A percentile compares a stretch with the other conserved stretches of the same genome.
Evolutionary conservation across 2,329 filamentous ascomycete species (phyloP).

Genomic region (Cladosporium phlei): DNA sequence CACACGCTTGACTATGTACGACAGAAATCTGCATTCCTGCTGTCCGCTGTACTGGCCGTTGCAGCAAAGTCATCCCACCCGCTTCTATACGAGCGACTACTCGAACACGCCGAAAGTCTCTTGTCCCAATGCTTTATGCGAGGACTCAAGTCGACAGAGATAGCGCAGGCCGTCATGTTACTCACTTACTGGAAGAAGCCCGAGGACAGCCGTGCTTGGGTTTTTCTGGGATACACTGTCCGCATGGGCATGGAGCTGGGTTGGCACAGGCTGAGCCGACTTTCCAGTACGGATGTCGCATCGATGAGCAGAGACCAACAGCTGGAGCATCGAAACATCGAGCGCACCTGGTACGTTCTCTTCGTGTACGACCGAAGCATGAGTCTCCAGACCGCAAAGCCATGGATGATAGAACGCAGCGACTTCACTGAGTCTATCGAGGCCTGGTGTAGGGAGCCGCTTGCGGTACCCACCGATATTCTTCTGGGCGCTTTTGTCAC

Average conservation of each 20-base stretch:
- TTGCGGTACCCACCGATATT: conserved; percentile 33
- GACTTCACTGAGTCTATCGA: conserved; percentile 36
- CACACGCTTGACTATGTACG: conserved; percentile 38
- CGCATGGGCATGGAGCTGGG: conserved; percentile 39
- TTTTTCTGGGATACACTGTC: conserved; percentile 38
- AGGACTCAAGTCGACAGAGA: conserved; percentile 37
- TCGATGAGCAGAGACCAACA: too few relatives aligned
- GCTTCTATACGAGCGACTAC: conserved; percentile 27
- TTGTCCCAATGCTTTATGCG: conserved; percentile 29
- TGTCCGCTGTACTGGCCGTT: conserved; percentile 33
- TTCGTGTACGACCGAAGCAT: conserved; percentile 26
- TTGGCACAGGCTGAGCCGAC: conserved; percentile 33
- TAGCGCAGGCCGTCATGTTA: conserved; percentile 37
- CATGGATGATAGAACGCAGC: conserved; percentile 40
- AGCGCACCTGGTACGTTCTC: background rate
- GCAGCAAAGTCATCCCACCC: conserved; percentile 37
- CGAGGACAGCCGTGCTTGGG: conserved; percentile 39
- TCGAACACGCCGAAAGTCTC: conserved; percentile 30
- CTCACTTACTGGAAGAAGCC: conserved; percentile 43
- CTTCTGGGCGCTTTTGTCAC: conserved; percentile 37
- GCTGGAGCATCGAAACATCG: background rate
- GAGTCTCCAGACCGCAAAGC: conserved; percentile 40
- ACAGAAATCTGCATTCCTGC: conserved; percentile 35
- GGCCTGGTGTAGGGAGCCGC: conserved; percentile 32
- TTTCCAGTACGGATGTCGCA: too few relatives aligned